Base-by-base conservation (phyloP, 148 eudicot species). In the Rhododendron henanense region DNA sequence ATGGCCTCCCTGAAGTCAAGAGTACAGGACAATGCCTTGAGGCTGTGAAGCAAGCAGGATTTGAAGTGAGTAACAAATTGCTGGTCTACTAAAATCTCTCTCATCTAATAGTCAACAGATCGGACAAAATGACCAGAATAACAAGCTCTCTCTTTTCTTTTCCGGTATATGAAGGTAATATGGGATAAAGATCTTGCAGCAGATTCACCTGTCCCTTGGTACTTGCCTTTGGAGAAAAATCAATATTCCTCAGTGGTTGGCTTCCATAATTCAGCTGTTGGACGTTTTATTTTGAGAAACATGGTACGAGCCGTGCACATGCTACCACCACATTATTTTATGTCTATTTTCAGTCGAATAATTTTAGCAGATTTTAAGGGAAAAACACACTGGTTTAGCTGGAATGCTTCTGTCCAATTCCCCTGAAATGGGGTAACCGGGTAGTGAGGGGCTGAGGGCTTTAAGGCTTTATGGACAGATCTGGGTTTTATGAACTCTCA, bases 1-100 rank as follows among this genome's bases (percentile, higher is more conserved):
- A n/a, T n/a, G n/a, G n/a, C n/a, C n/a, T n/a, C n/a, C n/a, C n/a
- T n/a, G n/a, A n/a, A n/a, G n/a, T n/a, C n/a, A n/a, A n/a, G n/a
- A n/a, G n/a, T n/a, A n/a, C 95, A 16, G 83, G 74, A 78, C 92
- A 95, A 86, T 97, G 99, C 88, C 92, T 94, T 84, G 98, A 95
- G 51, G 99, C 99, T 82, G 85, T 95, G 53, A 94, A 95, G 88
- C 82, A 93, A 92, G 98, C 99, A 51, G 99, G 99, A 35, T 97
- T 97, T 90, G 99, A 95, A 91, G 99, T 96, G 75, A 88, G 92
- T 89, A 69, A 31, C n/a, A 48, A 84, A 79, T 41, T 37, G 35
- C 71, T 80, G 48, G 55, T 51, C 39, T 48, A 37, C 35, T 81
- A 13, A 6, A 69, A 11, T n/a, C n/a, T 77, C 37, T 51, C 33